These are phyloP conservation scores for Solanum sitiens DNA, from an alignment of 257 asterid genomes.

Conservation along the genomic window DNA sequence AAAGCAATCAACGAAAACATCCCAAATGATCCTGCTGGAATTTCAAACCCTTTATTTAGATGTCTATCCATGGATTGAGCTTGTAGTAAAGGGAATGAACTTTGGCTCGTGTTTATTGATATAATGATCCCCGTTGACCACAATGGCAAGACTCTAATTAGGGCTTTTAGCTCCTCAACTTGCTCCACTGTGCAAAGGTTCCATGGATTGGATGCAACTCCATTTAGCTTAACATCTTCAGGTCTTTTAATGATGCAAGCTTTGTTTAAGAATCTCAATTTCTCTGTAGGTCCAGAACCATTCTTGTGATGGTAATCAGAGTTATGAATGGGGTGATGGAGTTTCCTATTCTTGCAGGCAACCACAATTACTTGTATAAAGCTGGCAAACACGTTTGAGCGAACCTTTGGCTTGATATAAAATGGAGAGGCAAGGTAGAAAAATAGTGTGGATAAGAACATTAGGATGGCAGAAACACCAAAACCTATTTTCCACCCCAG, in stretches of 20 bases:
- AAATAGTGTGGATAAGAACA: slow-evolving; percentile 29
- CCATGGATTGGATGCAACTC: slow-evolving; percentile 14
- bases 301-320: slow-evolving; percentile 25
- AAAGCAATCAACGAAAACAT: slow-evolving; percentile 15
- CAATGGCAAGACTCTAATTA: slow-evolving; percentile 14
- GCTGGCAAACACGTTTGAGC: slow-evolving; percentile 31
- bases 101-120: slow-evolving; percentile 1
- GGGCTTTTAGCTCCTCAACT: slow-evolving; percentile 27
- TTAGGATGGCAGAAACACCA: slow-evolving; percentile 46
- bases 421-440: slow-evolving; percentile 37
- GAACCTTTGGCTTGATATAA: slow-evolving; percentile 28
- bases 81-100: slow-evolving; percentile 1
- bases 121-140: slow-evolving; percentile 12
- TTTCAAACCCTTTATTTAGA: background rate
- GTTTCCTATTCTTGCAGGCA: slow-evolving; percentile 32
- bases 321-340: slow-evolving; percentile 6
- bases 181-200: slow-evolving; percentile 22
- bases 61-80: slow-evolving; percentile 1
- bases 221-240: slow-evolving; percentile 11
- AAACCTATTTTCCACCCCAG: slow-evolving; percentile 60
- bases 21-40: background rate
- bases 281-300: slow-evolving; percentile 27
- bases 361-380: slow-evolving; percentile 32
- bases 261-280: slow-evolving; percentile 29
- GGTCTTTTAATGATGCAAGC: slow-evolving; percentile 12